Base-by-base conservation (phyloP, 345 rosid genomes). In the Euphorbia pulcherrima region DNA sequence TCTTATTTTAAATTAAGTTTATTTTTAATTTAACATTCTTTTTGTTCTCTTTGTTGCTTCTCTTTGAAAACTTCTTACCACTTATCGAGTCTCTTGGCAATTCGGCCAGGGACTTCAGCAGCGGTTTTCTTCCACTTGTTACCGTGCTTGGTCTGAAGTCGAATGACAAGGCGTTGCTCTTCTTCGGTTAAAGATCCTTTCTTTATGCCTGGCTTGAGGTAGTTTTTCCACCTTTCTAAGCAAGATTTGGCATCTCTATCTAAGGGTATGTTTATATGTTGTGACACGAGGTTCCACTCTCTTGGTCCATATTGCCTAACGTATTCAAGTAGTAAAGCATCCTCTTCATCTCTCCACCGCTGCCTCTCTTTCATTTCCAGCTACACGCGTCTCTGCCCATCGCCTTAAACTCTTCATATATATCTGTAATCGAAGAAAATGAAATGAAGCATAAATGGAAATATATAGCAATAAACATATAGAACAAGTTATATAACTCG, bases 121-220 rank as follows among this genome's bases (percentile, higher is more conserved):
- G 99, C 99, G n/a, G 90, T 95, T 68, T 90, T 95, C 87, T 95
- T 95, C 97, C 99, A 95, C 80, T 92, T 95, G 84, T 95, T 95
- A 41, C 99, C 97, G 88, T 95, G 93, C 72, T 92, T 92, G 24
- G 92, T 89, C 61, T 92, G 99, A 13, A 92, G 90, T 65, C 81
- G 85, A 56, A 95, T 87, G 75, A 90, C 99, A 55, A 95, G 97
- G 55, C 74, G 77, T 76, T 95, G 99, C 68, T 95, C 99, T 73
- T 92, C 97, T 53, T 92, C 96, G 0, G 90, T 88, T 6, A 95
- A 86, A 8, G 97, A 87, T 30, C 97, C 99, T 71, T 94, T 94
- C 89, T 94, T 94, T 76, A 94, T 89, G 40, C 99, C 99, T 18
- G 97, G 99, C 65, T 95, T 92, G 74, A 95, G 90, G 79, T 95